Evolutionary conservation across 345 rosid species (phyloP).

Genomic region (Dipteronia dyeriana): DNA sequence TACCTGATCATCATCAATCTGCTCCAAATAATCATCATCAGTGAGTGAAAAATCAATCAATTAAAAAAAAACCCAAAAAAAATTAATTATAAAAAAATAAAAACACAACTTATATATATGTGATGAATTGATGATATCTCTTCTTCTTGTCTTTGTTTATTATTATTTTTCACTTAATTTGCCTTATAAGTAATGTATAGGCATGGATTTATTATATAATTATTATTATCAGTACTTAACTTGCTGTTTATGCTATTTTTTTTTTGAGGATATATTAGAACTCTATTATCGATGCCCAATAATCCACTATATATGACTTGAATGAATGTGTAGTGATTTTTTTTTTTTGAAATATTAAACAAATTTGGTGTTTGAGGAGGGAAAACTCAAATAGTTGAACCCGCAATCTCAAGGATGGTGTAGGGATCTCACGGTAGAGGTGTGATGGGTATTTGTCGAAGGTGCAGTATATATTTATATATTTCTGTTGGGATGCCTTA

Average conservation of each 20-base stretch:
- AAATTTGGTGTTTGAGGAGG: too few species aligned
- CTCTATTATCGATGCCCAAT: neutral
- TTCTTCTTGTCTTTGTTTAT: neutral
- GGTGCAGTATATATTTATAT: neutral
- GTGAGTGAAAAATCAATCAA: neutral
- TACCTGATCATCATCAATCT: neutral
- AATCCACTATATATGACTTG: too few species aligned
- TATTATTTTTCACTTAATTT: conserved; percentile 11
- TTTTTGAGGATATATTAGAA: too few species aligned
- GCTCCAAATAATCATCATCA: conserved; percentile 4
- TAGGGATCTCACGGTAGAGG: too few species aligned
- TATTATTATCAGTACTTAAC: neutral
- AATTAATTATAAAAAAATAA: neutral
- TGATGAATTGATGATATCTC: too few species aligned
- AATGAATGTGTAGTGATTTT: too few species aligned
- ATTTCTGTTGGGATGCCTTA: neutral
- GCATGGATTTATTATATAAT: neutral
- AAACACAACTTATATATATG: neutral
- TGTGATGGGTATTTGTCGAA: too few species aligned
- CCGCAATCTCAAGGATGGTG: too few species aligned
- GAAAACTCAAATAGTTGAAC: too few species aligned
- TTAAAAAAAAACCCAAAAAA: neutral
- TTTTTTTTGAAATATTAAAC: too few species aligned
- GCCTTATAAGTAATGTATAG: conserved; percentile 16
- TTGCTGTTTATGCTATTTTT: neutral